These are phyloP conservation scores for Boechera divaricarpa DNA, from an alignment of 345 rosid genomes.

Conservation along the genomic window DNA sequence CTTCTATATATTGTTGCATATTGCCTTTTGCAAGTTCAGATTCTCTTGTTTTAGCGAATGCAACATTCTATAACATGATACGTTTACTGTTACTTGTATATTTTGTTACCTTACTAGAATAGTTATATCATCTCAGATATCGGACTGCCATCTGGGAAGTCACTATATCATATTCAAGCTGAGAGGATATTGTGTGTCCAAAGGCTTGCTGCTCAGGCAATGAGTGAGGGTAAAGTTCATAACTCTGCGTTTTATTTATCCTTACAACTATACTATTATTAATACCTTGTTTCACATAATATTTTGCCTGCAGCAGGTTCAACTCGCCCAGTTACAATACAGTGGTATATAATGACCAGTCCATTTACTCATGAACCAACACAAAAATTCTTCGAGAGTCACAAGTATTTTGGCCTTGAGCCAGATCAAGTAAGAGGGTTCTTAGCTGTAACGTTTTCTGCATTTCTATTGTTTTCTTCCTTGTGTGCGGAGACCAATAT, in stretches of 20 bases:
- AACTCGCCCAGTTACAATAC: slow-evolving; percentile 66
- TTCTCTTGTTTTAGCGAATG: slow-evolving; percentile 18
- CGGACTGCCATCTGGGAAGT: slow-evolving; percentile 98
- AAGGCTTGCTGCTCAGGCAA: slow-evolving; percentile 81
- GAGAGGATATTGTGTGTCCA: slow-evolving; percentile 91
- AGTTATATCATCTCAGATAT: slow-evolving; percentile 58
- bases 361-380: slow-evolving; percentile 94
- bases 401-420: slow-evolving; percentile 89
- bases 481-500: slow-evolving; percentile 12
- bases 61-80: not conserved
- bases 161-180: slow-evolving; percentile 97
- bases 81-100: not conserved
- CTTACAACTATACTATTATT: slow-evolving; percentile 12
- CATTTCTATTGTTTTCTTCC: slow-evolving; percentile 24
- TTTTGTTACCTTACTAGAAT: slow-evolving; percentile 16
- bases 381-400: slow-evolving; percentile 76
- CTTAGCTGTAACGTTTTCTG: slow-evolving; percentile 5
- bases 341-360: slow-evolving; percentile 99
- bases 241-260: slow-evolving; percentile 22
- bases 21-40: not conserved
- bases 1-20: slow-evolving; percentile 12
- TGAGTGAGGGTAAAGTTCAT: slow-evolving; percentile 66
- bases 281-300: slow-evolving; percentile 31
- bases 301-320: slow-evolving; percentile 50
- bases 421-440: slow-evolving; percentile 74